These are phyloP conservation scores for Boletellus sp. DNA, from an alignment of 768 basidiomycete species.

Conservation along the genomic window DNA sequence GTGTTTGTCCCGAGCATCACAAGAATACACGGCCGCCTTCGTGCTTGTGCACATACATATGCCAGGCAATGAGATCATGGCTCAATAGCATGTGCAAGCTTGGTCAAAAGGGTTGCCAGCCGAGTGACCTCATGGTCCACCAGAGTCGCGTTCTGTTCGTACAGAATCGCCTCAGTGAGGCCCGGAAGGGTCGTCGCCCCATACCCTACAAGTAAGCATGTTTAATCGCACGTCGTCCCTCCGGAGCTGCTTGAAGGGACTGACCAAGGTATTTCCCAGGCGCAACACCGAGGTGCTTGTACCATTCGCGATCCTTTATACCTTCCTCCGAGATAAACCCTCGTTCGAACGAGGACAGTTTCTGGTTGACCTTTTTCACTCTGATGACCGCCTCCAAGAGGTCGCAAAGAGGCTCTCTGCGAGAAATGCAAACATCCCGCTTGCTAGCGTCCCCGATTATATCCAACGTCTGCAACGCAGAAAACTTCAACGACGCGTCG, in stretches of 20 bases:
- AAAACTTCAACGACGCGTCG: conserved; percentile 1
- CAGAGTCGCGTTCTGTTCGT: conserved; percentile 60
- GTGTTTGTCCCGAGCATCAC: not conserved
- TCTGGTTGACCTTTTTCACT: conserved; percentile 58
- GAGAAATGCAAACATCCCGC: conserved; percentile 11
- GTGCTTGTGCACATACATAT: too few species aligned
- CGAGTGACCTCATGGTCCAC: conserved; percentile 59
- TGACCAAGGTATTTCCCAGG: conserved; percentile 82
- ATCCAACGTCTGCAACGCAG: conserved; percentile 2
- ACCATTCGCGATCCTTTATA: conserved; percentile 82
- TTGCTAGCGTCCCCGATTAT: not conserved
- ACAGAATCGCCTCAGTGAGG: conserved; percentile 70
- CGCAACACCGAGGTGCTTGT: conserved; percentile 78
- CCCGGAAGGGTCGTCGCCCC: conserved; percentile 84
- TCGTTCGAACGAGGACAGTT: conserved; percentile 67
- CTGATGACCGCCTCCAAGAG: conserved; percentile 58
- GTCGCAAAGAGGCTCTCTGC: conserved; percentile 35
- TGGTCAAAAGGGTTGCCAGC: conserved; percentile 50
- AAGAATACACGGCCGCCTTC: too few species aligned
- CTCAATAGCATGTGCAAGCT: conserved; percentile 39
- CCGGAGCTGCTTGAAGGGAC: conserved; percentile 14
- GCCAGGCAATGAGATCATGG: conserved; percentile 2
- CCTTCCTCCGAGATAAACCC: conserved; percentile 80
- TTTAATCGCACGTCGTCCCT: not conserved
- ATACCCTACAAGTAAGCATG: conserved; percentile 47